Base-by-base conservation (phyloP, 257 asterid genomes). In the Fraxinus americana region DNA sequence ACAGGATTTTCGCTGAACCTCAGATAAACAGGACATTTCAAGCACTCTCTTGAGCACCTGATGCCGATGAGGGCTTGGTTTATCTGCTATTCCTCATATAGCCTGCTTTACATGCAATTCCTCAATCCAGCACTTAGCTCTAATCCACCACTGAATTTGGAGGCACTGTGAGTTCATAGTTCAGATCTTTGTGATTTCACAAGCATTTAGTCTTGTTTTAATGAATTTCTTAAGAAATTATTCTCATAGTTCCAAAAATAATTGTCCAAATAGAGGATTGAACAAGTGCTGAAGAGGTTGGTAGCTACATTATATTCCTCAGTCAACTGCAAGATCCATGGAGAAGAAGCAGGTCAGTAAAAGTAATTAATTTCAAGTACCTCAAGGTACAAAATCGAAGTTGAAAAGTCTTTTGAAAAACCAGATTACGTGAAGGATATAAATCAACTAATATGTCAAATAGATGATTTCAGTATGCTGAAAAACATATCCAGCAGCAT, bases 241-340 rank as follows among this genome's bases (percentile, higher is more conserved):
- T 14, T 30, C 2, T 63, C 61, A 11, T 35, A 10, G 72, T 61
- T 19, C 10, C 50, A 52, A 35, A 52, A 43, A 59, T 29, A 39
- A 43, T 39, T 39, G 23, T 75, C 70, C 71, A 38, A 34, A 41
- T 73, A 92, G 96, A 83, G 89, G 76, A 88, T 90, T 63, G 80
- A 86, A 71, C 92, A 80, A 71, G 92, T 85, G 59, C 80, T 92
- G 70, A 92, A 85, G 87, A 86, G 82, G 70, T 92, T 77, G 96
- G 93, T 63, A 89, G 96, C 87, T 88, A 92, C 57, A 89, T 89
- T 78, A 90, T 89, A 69, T 92, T 92, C 79, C 90, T 96, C 50
- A 90, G 81, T 63, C 96, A 96, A 75, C 74, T 87, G 78, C 97
- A 90, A 74, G 97, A 92, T 74, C 96, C 94, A 61, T 90, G 97